Conservation (phyloP, 1,284 basidiomycete genomes). For the Malassezia sp. region DNA sequence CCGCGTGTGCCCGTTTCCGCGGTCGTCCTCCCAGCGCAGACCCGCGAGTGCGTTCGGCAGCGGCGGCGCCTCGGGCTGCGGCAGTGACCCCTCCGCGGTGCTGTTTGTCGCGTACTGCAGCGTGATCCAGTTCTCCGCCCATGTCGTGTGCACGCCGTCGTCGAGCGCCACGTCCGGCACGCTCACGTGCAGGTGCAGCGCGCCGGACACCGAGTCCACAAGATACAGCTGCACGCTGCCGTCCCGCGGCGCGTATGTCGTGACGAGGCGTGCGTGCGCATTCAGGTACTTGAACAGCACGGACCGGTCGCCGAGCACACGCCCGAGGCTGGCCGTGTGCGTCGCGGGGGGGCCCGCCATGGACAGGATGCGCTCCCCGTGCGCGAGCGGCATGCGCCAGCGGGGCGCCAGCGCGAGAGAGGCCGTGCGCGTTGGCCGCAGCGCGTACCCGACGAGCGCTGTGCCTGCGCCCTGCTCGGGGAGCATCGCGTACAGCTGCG, state of each 20-base stretch:
- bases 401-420: background rate
- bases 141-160: conserved; percentile 54
- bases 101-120: conserved; percentile 59
- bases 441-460: conserved; percentile 21
- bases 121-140: conserved; percentile 87
- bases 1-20: conserved; percentile 9
- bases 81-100: conserved; percentile 47
- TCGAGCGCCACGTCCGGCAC: conserved; percentile 39
- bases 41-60: conserved; percentile 1
- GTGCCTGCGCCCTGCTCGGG: conserved; percentile 3
- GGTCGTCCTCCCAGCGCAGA: conserved; percentile 3
- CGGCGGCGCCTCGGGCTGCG: conserved; percentile 4
- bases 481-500: conserved; percentile 21
- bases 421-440: conserved; percentile 5
- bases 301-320: conserved; percentile 71
- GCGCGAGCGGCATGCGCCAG: conserved; percentile 28
- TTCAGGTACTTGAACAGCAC: conserved; percentile 93
- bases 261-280: conserved; percentile 61
- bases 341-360: conserved; percentile 15
- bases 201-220: conserved; percentile 67
- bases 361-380: conserved; percentile 22
- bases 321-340: conserved; percentile 50
- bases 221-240: conserved; percentile 57
- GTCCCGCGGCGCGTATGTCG: conserved; percentile 51
- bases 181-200: conserved; percentile 52